phyloP scores from a whole-genome alignment of 305 asterid species.

The Fraxinus latifolia region DNA sequence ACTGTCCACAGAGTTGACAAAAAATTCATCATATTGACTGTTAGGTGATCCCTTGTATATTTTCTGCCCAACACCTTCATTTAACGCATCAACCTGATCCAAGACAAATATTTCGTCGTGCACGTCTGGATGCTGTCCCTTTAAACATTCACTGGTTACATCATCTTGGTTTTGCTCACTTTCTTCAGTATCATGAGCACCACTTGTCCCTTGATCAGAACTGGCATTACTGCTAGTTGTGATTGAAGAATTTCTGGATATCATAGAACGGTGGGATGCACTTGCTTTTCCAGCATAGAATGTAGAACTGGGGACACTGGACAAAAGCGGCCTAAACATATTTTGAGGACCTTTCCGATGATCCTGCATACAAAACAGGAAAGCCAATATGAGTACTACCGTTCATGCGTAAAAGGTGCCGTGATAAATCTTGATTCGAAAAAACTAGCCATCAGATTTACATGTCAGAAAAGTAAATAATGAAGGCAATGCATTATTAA shows the following conservation, averaged over 20 bases:
- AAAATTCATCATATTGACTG: constrained; percentile 28
- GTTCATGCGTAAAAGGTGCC: background rate
- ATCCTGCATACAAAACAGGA: constrained; percentile 49
- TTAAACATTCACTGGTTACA: constrained; percentile 41
- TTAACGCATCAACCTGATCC: constrained; percentile 51
- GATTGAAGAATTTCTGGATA: constrained; percentile 78
- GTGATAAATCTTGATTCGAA: constrained; percentile 9
- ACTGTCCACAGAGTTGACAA: constrained; percentile 20
- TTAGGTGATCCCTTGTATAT: constrained; percentile 32
- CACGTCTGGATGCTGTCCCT: constrained; percentile 36
- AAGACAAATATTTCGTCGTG: constrained; percentile 65
- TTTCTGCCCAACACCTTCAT: constrained; percentile 36
- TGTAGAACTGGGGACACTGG: constrained; percentile 92
- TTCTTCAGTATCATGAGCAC: constrained; percentile 66
- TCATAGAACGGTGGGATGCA: constrained; percentile 46
- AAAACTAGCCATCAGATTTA: background rate
- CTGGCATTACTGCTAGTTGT: constrained; percentile 90
- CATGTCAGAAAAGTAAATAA: background rate
- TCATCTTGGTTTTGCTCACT: constrained; percentile 71
- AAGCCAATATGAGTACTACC: constrained; percentile 8
- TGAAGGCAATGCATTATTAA: background rate
- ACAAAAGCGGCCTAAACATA: constrained; percentile 93
- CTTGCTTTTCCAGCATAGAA: constrained; percentile 64
- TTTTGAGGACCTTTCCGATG: constrained; percentile 77
- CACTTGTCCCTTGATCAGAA: constrained; percentile 67